These are phyloP conservation scores for Fusarium temperatum DNA, from an alignment of 2,329 filamentous ascomycete species.

Conservation along the genomic window DNA sequence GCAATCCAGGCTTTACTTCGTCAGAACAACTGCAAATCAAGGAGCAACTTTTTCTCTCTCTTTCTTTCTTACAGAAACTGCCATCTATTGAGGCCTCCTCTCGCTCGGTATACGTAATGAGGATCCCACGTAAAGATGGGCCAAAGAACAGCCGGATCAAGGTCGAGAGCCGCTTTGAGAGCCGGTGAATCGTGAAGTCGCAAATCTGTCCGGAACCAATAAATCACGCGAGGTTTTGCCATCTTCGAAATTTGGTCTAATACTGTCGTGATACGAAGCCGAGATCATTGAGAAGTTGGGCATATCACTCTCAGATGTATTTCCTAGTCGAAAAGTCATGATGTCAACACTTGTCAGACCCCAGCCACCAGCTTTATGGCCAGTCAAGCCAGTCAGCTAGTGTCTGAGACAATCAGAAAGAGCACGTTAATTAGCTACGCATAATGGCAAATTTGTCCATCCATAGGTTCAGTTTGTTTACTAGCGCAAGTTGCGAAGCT, in stretches of 20 bases:
- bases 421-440: background rate
- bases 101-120: slow-evolving; percentile 78
- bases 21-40: background rate
- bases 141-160: slow-evolving; percentile 74
- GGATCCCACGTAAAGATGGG: slow-evolving; percentile 85
- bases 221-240: slow-evolving; percentile 63
- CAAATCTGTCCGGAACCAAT: slow-evolving; percentile 83
- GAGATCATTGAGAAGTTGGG: background rate
- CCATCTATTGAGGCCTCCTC: slow-evolving; percentile 78
- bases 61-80: slow-evolving; percentile 66
- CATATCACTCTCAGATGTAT: background rate
- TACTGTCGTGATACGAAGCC: background rate
- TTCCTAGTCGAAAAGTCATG: slow-evolving; percentile 34
- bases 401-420: background rate
- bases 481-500: background rate
- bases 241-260: slow-evolving; percentile 29
- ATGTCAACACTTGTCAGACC: slow-evolving; percentile 35
- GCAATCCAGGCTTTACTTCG: slow-evolving; percentile 68
- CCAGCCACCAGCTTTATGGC: slow-evolving; percentile 25
- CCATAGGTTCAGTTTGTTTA: background rate
- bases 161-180: slow-evolving; percentile 74
- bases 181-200: slow-evolving; percentile 81
- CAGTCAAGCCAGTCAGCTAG: background rate
- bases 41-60: background rate
- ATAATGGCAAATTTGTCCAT: background rate